phyloP scores from a whole-genome alignment of 805 yeast species.

The Ogataea sp. region DNA sequence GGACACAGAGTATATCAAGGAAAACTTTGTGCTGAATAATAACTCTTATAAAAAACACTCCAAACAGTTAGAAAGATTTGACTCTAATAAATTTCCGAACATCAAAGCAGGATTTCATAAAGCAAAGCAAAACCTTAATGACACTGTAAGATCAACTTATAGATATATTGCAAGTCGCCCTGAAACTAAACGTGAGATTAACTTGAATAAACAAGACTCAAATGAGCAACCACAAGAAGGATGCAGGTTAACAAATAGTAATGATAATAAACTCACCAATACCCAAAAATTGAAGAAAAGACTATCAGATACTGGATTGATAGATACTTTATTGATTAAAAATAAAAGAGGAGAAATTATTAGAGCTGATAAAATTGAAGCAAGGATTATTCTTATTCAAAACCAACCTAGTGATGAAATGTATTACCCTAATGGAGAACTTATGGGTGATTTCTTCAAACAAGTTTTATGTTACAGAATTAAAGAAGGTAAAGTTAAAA shows the following conservation, averaged over 20 bases:
- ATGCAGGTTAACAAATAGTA: no score
- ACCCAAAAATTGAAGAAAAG: neutral
- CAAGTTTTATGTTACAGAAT: conserved; percentile 12
- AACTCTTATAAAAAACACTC: neutral
- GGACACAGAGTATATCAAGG: neutral
- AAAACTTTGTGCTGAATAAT: neutral
- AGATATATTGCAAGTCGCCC: neutral
- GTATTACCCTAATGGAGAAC: conserved; percentile 8
- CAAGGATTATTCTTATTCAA: conserved; percentile 14
- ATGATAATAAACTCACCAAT: no score
- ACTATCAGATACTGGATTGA: no score
- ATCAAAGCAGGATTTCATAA: neutral
- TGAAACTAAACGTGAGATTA: no score
- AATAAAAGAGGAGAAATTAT: conserved; percentile 4
- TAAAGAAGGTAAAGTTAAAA: conserved; percentile 10
- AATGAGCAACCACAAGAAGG: no score
- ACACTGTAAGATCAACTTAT: neutral
- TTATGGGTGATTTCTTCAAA: conserved; percentile 12
- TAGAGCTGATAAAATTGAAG: conserved; percentile 6
- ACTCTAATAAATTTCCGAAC: neutral
- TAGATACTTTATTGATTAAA: conserved; percentile 5
- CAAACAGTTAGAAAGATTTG: neutral
- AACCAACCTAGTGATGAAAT: conserved; percentile 13
- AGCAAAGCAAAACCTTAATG: neutral
- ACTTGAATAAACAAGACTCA: no score